Evolutionary conservation across 805 yeast species (phyloP).

Genomic region (Candida namnaoensis): DNA sequence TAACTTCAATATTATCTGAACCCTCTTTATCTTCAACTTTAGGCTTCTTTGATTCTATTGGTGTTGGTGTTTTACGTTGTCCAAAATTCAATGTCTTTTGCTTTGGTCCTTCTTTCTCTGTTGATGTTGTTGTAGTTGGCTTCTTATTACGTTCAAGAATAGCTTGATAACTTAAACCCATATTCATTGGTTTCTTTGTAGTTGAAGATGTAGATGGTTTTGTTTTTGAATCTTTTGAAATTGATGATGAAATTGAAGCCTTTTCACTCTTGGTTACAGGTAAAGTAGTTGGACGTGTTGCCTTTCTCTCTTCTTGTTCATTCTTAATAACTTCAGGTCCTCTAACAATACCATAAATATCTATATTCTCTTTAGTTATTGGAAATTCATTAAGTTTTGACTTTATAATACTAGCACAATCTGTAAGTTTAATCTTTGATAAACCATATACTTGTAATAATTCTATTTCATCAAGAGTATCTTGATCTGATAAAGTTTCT

Average conservation of each 20-base stretch:
- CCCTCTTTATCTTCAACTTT: conserved; percentile 3
- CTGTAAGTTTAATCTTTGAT: conserved; percentile 10
- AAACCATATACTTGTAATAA: conserved; percentile 33
- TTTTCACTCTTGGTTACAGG: neutral
- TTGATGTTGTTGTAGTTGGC: neutral
- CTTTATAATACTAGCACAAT: conserved; percentile 6
- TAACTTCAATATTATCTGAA: conserved; percentile 7
- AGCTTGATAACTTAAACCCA: neutral
- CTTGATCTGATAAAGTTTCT: conserved; percentile 16
- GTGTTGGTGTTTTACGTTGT: neutral
- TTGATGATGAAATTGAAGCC: neutral
- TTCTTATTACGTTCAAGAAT: neutral
- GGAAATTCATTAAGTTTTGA: conserved; percentile 4
- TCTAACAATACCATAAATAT: conserved; percentile 14
- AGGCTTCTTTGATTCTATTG: neutral
- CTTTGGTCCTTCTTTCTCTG: neutral
- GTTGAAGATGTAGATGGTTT: neutral
- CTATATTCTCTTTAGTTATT: conserved; percentile 7
- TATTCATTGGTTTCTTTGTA: neutral
- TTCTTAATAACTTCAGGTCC: conserved; percentile 10
- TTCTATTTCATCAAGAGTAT: conserved; percentile 20
- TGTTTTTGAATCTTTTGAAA: too few species aligned
- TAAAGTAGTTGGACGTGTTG: neutral
- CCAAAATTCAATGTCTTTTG: neutral
- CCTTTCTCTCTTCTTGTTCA: neutral